A percentile compares a stretch with the other conserved stretches of the same genome.
phyloP scores from a whole-genome alignment of 2,329 filamentous ascomycete species.

The Tolypocladium amazonense region DNA sequence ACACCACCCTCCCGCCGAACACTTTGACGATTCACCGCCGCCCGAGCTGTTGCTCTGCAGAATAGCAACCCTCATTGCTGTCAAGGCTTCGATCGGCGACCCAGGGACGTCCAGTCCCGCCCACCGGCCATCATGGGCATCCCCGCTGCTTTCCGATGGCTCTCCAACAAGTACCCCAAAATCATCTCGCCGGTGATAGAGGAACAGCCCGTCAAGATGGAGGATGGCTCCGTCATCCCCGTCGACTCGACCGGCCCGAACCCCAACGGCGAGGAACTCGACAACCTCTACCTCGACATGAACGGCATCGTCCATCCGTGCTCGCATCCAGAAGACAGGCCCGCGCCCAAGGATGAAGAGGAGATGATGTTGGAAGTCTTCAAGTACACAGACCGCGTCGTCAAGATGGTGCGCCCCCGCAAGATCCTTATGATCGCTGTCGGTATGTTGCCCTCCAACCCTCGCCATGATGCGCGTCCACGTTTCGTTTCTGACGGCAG shows the following conservation, averaged over 20 bases:
- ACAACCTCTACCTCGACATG: conserved; percentile 98
- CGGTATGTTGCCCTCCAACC: conserved; percentile 41
- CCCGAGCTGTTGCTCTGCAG: not conserved
- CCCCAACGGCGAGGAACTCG: conserved; percentile 94
- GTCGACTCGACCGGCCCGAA: conserved; percentile 78
- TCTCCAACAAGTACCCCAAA: conserved; percentile 94
- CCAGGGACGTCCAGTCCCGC: not conserved
- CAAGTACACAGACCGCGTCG: conserved; percentile 95
- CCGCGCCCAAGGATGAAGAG: conserved; percentile 84
- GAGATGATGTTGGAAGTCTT: conserved; percentile 99
- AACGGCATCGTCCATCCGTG: conserved; percentile 99
- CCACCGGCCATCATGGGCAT: conserved; percentile 62
- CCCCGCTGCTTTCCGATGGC: conserved; percentile 89
- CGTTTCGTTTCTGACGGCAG: conserved; percentile 13
- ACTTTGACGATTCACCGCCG: not conserved
- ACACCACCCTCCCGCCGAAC: not conserved
- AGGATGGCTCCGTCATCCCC: conserved; percentile 72
- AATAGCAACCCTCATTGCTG: not conserved
- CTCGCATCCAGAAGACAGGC: conserved; percentile 89
- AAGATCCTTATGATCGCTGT: conserved; percentile 97
- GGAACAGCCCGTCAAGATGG: conserved; percentile 67
- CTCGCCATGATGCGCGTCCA: conserved; percentile 12
- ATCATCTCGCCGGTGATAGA: conserved; percentile 89
- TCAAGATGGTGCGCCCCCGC: conserved; percentile 95
- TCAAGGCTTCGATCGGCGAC: not conserved